Evolutionary conservation across 305 asterid species (phyloP).

Genomic region (Solanum chacoense): DNA sequence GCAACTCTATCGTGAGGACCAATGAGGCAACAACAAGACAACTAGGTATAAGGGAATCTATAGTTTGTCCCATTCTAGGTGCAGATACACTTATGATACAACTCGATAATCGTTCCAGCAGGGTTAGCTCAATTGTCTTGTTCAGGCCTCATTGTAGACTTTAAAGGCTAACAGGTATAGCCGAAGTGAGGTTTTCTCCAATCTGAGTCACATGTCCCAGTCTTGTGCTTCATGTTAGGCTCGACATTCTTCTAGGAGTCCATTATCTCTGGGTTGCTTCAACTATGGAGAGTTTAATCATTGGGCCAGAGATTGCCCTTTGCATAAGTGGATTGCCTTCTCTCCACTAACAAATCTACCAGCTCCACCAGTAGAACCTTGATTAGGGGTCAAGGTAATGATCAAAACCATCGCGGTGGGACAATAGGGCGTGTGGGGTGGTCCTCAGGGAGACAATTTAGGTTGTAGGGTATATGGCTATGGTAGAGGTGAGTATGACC

Average conservation of each 20-base stretch:
- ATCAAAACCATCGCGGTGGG: neutral
- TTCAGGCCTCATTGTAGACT: neutral
- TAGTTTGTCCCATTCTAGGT: neutral
- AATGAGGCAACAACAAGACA: neutral
- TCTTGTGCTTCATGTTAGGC: neutral
- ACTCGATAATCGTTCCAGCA: accelerated
- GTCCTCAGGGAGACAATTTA: neutral
- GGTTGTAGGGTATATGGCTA: neutral
- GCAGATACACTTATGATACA: neutral
- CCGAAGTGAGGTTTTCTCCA: neutral
- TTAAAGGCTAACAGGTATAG: neutral
- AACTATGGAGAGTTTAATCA: neutral
- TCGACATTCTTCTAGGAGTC: neutral
- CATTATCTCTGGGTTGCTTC: neutral
- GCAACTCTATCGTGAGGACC: neutral
- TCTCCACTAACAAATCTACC: neutral
- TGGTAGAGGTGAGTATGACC: neutral
- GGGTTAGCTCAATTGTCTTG: neutral
- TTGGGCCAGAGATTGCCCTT: neutral
- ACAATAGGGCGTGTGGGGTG: neutral
- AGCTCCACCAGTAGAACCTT: neutral
- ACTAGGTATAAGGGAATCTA: neutral
- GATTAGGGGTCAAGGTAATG: neutral
- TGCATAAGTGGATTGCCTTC: neutral
- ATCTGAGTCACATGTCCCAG: neutral